Percentiles rank a stretch among this genome's conserved stretches.
Evolutionary conservation across 257 asterid species (phyloP).

Genomic region (Nicotiana tomentosiformis): DNA sequence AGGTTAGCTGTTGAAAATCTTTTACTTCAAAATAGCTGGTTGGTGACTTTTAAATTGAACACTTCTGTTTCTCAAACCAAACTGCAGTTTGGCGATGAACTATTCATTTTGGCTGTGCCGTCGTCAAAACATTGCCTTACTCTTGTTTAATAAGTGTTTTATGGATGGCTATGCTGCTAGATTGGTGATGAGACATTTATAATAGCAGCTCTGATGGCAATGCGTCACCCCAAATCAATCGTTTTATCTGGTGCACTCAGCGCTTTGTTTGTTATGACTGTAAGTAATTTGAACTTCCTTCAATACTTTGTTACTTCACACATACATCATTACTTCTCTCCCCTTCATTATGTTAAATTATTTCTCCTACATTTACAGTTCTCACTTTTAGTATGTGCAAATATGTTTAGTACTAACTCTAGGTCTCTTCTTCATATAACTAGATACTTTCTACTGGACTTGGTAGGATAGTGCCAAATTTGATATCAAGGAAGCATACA

Average conservation of each 20-base stretch:
- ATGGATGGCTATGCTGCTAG: slow-evolving; percentile 37
- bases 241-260: slow-evolving; percentile 96
- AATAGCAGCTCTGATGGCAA: slow-evolving; percentile 98
- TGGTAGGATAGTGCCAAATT: slow-evolving; percentile 94
- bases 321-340: not conserved
- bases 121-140: slow-evolving; percentile 1
- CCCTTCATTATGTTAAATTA: not conserved
- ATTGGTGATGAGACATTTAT: slow-evolving; percentile 95
- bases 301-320: not conserved
- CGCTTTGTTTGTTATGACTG: slow-evolving; percentile 95
- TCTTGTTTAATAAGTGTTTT: slow-evolving; percentile 9
- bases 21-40: not conserved
- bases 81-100: not conserved
- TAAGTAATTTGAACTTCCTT: slow-evolving; percentile 31
- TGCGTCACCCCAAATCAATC: slow-evolving; percentile 97
- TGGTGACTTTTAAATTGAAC: not conserved
- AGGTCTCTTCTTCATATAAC: slow-evolving; percentile 6
- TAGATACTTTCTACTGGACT: slow-evolving; percentile 94
- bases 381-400: not conserved
- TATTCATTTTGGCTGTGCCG: slow-evolving; percentile 9
- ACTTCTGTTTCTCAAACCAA: slow-evolving; percentile 1
- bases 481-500: slow-evolving; percentile 96
- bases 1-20: not conserved
- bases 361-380: not conserved
- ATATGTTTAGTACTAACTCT: slow-evolving; percentile 10